Conservation (phyloP, 2,329 filamentous ascomycete species). For the Phaeophleospora eucalypticola region DNA sequence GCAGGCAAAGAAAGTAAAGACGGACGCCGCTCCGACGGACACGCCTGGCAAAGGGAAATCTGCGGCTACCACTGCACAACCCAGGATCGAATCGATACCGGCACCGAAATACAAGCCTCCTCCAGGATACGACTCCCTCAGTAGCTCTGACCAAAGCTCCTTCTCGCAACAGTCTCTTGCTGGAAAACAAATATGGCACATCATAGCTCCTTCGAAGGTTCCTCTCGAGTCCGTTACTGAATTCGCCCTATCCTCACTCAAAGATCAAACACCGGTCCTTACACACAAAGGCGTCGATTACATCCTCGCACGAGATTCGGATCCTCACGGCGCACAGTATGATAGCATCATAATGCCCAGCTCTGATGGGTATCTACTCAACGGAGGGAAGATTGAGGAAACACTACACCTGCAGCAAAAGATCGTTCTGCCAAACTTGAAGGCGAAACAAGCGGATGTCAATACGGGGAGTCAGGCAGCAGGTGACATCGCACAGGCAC, state of each 20-base stretch:
- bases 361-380: slow-evolving; percentile 29
- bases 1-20: slow-evolving; percentile 15
- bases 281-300: slow-evolving; percentile 62
- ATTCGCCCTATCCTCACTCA: slow-evolving; percentile 57
- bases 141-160: slow-evolving; percentile 44
- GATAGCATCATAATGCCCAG: slow-evolving; percentile 24
- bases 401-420: slow-evolving; percentile 64
- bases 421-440: slow-evolving; percentile 49
- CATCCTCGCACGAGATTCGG: slow-evolving; percentile 19
- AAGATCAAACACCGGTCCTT: slow-evolving; percentile 53
- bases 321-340: slow-evolving; percentile 11
- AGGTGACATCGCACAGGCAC: slow-evolving; percentile 43
- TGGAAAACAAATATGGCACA: slow-evolving; percentile 77
- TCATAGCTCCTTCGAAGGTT: slow-evolving; percentile 66
- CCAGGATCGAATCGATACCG: slow-evolving; percentile 16
- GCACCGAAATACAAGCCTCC: slow-evolving; percentile 32
- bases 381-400: slow-evolving; percentile 50
- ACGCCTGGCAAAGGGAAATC: background rate
- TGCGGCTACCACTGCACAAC: background rate
- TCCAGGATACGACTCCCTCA: slow-evolving; percentile 46
- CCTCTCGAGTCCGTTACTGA: slow-evolving; percentile 65
- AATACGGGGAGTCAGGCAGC: slow-evolving; percentile 39
- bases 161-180: slow-evolving; percentile 47
- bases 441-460: slow-evolving; percentile 38
- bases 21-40: slow-evolving; percentile 1